Conservation (phyloP, 2,329 filamentous ascomycete species). For the Lasiodiplodia citricola region DNA sequence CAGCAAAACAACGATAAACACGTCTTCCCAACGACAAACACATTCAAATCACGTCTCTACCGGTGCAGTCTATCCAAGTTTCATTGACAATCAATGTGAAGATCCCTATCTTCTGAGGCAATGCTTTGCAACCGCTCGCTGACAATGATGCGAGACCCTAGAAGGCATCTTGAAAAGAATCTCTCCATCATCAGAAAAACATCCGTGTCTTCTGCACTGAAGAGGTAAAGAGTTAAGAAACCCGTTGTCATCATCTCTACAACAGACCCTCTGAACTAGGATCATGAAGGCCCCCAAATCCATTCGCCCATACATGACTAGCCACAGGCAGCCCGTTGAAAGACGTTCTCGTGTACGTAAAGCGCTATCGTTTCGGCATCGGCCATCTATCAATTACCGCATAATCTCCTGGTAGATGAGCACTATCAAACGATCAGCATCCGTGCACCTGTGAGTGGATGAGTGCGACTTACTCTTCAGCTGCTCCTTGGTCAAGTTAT, state of each 20-base stretch:
- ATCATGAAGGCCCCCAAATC: slow-evolving; percentile 16
- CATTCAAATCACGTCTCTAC: not conserved
- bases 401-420: slow-evolving; percentile 98
- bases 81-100: slow-evolving; percentile 14
- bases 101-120: slow-evolving; percentile 15
- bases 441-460: slow-evolving; percentile 4
- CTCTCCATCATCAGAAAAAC: slow-evolving; percentile 2
- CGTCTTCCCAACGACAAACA: not conserved
- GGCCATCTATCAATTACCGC: slow-evolving; percentile 56
- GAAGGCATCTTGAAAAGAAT: slow-evolving; percentile 14
- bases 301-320: slow-evolving; percentile 6
- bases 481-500: slow-evolving; percentile 97
- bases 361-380: slow-evolving; percentile 2
- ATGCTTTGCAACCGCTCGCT: slow-evolving; percentile 20
- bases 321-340: slow-evolving; percentile 7
- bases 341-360: slow-evolving; percentile 23
- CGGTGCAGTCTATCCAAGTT: slow-evolving; percentile 19
- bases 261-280: slow-evolving; percentile 7
- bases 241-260: slow-evolving; percentile 1
- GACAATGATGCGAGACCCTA: slow-evolving; percentile 15
- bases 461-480: slow-evolving; percentile 71
- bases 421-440: slow-evolving; percentile 49
- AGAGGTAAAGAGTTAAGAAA: slow-evolving; percentile 13
- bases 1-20: not conserved
- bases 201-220: not conserved